phyloP scores from a whole-genome alignment of 83 land plant species.

The Thuja plicata region DNA sequence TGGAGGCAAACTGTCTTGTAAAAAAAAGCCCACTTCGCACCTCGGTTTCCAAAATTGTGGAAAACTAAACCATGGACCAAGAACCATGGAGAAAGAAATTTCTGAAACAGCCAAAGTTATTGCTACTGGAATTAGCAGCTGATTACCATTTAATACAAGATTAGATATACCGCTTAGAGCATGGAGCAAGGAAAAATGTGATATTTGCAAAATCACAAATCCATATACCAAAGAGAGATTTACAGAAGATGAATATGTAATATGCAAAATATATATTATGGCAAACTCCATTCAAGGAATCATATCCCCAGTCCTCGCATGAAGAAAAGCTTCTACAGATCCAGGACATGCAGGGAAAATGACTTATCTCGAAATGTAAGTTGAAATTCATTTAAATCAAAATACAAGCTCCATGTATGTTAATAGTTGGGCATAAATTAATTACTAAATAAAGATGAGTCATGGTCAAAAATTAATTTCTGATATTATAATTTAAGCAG shows the following conservation, averaged over 20 bases:
- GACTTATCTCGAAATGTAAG: neutral
- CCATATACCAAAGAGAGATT: neutral
- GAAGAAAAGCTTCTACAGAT: neutral
- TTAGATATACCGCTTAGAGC: neutral
- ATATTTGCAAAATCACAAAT: neutral
- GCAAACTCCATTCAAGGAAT: neutral
- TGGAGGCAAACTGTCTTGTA: neutral
- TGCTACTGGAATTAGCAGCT: neutral
- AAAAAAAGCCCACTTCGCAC: neutral
- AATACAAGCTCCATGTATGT: neutral
- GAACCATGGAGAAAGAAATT: neutral
- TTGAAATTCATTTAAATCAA: neutral
- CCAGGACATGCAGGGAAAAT: neutral
- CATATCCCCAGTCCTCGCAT: neutral
- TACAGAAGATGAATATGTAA: neutral
- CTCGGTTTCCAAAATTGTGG: neutral
- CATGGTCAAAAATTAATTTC: neutral
- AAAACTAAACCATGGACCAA: neutral
- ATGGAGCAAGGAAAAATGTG: neutral
- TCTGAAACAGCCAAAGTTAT: neutral
- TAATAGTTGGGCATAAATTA: no score
- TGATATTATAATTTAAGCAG: neutral
- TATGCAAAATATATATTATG: neutral
- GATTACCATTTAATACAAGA: neutral
- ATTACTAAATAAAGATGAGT: neutral